Evolutionary conservation across 163 green algal genomes (phyloP), one percentile per base, ranked within the genome.

Genomic region (Picocystis sp.): DNA sequence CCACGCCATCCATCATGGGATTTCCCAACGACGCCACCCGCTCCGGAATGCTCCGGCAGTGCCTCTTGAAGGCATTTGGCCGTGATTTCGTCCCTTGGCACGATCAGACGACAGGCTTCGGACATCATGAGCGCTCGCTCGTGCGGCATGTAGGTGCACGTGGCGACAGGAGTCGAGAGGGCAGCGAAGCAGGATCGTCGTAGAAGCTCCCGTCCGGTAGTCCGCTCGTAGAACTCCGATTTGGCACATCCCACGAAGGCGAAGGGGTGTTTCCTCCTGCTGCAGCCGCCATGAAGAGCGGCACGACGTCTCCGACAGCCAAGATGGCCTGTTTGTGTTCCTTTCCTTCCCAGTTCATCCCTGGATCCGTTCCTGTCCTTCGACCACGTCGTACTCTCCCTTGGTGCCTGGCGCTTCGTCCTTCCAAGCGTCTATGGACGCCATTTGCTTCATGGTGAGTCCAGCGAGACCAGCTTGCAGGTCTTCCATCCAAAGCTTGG

Each of bases 211-310:
- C 29, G 29, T 38, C 29, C 14, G 12, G 13, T 29, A 71, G 61
- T 42, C 66, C n/a, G 61, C 22, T 71, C 41, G 61, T 70, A 70
- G 49, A 65, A 70, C 48, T 70, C 62, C 44, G 55, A 69, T 47
- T 73, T 73, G 9, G 63, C 62, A 19, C 55, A 69, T 14, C 62
- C 62, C 24, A 70, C 47, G 49, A 73, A 70, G 11, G 21, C 61
- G 42, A 56, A 69, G 9, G 15, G 10, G 47, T 55, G 13, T 13
- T 13, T 34, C n/a, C 47, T 15, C 17, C n/a, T 6, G 47, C 47
- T 3, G n/a, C 34, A 19, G n/a, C 15, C n/a, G 47, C 47, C 24
- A 38, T 45, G 47, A 29, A 19, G 15, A 54, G 47, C 24, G 47
- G 47, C 17, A 54, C 24, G 12, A 54, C 47, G 47, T 54, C 47